phyloP scores from a whole-genome alignment of 345 rosid species.

The Cochlearia excelsa region DNA sequence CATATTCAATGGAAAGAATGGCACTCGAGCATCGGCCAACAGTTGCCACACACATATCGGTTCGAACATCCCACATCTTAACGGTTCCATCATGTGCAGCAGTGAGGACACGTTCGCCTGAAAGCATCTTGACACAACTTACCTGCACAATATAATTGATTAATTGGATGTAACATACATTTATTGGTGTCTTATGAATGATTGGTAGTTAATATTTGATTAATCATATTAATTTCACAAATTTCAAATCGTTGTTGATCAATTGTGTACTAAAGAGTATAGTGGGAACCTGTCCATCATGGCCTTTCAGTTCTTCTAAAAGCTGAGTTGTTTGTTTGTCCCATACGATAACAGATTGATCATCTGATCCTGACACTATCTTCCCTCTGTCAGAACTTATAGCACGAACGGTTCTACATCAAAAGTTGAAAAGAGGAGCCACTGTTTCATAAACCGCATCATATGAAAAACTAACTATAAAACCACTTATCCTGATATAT shows the following conservation, averaged over 20 bases:
- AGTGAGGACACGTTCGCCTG: conserved; percentile 94
- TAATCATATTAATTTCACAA: conserved; percentile 11
- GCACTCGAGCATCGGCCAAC: conserved; percentile 97
- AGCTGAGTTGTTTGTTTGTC: conserved; percentile 93
- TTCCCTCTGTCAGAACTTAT: conserved; percentile 97
- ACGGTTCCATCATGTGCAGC: conserved; percentile 91
- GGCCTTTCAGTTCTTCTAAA: conserved; percentile 94
- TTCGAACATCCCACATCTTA: conserved; percentile 99
- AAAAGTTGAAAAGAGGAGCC: conserved; percentile 3
- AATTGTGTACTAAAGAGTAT: conserved; percentile 15
- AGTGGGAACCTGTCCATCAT: conserved; percentile 77
- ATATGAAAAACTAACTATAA: conserved; percentile 13
- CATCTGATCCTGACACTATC: conserved; percentile 98
- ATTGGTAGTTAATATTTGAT: conserved; percentile 4
- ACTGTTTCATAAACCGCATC: conserved; percentile 15
- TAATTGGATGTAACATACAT: conserved; percentile 3
- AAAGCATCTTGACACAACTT: conserved; percentile 86
- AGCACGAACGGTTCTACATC: conserved; percentile 82
- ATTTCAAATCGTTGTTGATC: conserved; percentile 7
- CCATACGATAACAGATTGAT: conserved; percentile 93
- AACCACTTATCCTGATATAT: conserved; percentile 1
- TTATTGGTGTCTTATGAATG: conserved; percentile 19
- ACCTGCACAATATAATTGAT: conserved; percentile 47
- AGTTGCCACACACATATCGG: conserved; percentile 96
- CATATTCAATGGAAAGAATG: conserved; percentile 90